Conservation (phyloP, 257 asterid genomes). For the Capsicum chinense region DNA sequence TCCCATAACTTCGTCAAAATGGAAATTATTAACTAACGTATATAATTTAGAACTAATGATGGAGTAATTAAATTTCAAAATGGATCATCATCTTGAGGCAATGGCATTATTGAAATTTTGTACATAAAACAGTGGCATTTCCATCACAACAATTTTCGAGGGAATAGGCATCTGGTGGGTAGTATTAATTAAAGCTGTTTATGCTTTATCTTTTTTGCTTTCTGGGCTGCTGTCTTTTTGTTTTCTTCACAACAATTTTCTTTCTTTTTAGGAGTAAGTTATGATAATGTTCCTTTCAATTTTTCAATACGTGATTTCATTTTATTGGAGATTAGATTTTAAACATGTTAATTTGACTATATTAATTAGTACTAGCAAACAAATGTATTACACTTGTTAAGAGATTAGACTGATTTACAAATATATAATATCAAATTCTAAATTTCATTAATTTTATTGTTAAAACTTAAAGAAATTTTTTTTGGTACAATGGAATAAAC, state of each 20-base stretch:
- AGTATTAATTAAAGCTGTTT: neutral
- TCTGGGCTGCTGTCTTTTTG: neutral
- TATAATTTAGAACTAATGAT: neutral
- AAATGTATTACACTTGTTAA: neutral
- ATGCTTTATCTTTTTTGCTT: constrained; percentile 23
- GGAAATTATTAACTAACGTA: constrained; percentile 23
- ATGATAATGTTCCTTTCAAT: constrained; percentile 2
- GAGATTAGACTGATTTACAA: neutral
- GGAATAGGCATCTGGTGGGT: neutral
- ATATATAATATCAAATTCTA: neutral
- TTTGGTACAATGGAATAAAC: too few species aligned
- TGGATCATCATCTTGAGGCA: neutral
- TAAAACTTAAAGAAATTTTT: neutral
- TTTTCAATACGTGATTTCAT: neutral
- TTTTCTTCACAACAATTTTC: neutral
- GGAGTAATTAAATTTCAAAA: constrained; percentile 7
- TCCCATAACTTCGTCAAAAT: constrained; percentile 16
- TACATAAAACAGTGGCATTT: neutral
- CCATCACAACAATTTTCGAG: neutral
- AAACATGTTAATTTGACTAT: neutral
- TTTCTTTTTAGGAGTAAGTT: constrained; percentile 9
- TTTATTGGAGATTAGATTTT: neutral
- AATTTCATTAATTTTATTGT: too few species aligned
- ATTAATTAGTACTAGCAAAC: neutral
- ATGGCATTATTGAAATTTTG: neutral